phyloP scores from a whole-genome alignment of 2,329 filamentous ascomycete species.

The Cladophialophora carrionii region DNA sequence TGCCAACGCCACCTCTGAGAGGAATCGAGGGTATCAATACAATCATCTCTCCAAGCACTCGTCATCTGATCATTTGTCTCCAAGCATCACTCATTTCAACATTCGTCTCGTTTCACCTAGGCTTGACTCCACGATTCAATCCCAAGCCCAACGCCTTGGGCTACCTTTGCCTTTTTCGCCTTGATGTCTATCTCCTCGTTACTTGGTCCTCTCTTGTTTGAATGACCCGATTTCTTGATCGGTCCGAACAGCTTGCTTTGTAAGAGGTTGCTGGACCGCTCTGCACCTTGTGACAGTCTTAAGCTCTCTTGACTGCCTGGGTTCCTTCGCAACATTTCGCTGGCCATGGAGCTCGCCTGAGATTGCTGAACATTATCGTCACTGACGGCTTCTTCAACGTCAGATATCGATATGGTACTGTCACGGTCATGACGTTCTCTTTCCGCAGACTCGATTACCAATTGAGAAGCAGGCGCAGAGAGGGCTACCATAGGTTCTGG shows the following conservation, averaged over 20 bases:
- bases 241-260: slow-evolving; percentile 67
- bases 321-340: slow-evolving; percentile 69
- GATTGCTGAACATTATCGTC: slow-evolving; percentile 72
- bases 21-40: slow-evolving; percentile 31
- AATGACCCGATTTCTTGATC: slow-evolving; percentile 59
- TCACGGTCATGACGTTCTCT: slow-evolving; percentile 70
- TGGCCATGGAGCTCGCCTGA: slow-evolving; percentile 76
- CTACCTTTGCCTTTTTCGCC: slow-evolving; percentile 57
- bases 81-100: slow-evolving; percentile 26
- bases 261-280: slow-evolving; percentile 53
- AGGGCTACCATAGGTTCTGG: slow-evolving; percentile 37
- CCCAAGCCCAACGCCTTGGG: slow-evolving; percentile 59
- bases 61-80: slow-evolving; percentile 23
- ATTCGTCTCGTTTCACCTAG: slow-evolving; percentile 14
- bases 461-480: slow-evolving; percentile 39
- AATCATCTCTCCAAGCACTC: slow-evolving; percentile 16
- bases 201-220: slow-evolving; percentile 49
- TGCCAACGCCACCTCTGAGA: slow-evolving; percentile 23
- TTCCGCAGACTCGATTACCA: slow-evolving; percentile 42
- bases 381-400: slow-evolving; percentile 55
- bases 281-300: slow-evolving; percentile 45
- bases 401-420: slow-evolving; percentile 77
- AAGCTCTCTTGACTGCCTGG: slow-evolving; percentile 47
- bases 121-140: slow-evolving; percentile 51
- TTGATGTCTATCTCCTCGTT: slow-evolving; percentile 43